Evolutionary conservation across 257 asterid species (phyloP), one percentile per base, ranked within the genome.

Genomic region (Echium plantagineum): DNA sequence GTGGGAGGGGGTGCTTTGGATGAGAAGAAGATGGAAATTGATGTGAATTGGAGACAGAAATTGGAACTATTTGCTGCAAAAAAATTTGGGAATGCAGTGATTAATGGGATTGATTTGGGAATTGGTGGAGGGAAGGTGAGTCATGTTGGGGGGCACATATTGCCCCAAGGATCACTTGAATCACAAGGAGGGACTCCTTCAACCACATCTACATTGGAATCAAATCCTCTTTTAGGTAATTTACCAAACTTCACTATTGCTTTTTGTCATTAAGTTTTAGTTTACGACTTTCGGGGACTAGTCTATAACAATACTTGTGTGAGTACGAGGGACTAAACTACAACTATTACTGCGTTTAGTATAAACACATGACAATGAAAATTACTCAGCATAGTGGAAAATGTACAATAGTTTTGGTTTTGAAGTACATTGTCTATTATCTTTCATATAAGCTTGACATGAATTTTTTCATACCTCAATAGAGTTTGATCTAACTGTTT

Each of bases 181-280:
- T 81, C 97, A 2, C 89, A 77, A 62, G 85, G 85, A 61, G 94
- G 87, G n/a, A 85, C 90, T 69, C 83, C 89, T 61, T 83, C 96
- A 3, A 71, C 79, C 46, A 31, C 74, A 15, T 68, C 82, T 31
- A 94, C 83, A 68, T 68, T 83, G 79, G 94, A 87, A 76, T 77
- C 79, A 69, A 87, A 77, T 68, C 47, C 80, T 66, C 75, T 71
- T 62, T 91, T 71, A 85, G 95, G 98, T 90, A 79, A 20, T 58
- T 32, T 6, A 5, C 57, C 7, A 12, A n/a, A 4, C 8, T 6
- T 18, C 21, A 21, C 28, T 15, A 58, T 38, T n/a, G 21, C n/a
- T n/a, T n/a, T n/a, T n/a, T n/a, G n/a, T n/a, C n/a, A n/a, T n/a
- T n/a, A n/a, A n/a, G n/a, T n/a, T n/a, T n/a, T n/a, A n/a, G n/a